Evolutionary conservation across 352 stramenopile species (phyloP), one percentile per base, ranked within the genome.

Genomic region (Phytopythium helicoides): DNA sequence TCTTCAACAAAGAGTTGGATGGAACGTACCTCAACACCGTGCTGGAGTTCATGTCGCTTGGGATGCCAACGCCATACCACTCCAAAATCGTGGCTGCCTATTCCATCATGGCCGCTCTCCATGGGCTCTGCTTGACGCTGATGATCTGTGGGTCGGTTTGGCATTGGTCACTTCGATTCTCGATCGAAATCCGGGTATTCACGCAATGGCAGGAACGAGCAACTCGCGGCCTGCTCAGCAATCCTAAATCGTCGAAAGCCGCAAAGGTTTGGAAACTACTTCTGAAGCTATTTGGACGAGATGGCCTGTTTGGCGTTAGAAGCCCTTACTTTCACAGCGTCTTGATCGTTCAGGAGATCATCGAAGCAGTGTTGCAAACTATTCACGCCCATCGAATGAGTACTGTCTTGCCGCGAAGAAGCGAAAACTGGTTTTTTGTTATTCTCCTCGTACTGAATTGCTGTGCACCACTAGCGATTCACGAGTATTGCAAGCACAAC

Each of bases 351-450:
- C 66, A 64, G 2, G 69, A 74, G 51, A 56, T 55, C 12, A 18
- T 70, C 0, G 62, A 67, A 40, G 67, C 60, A 3, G 28, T 62
- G 10, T 16, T 73, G 15, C 66, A 73, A 28, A 61, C 59, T 1
- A 45, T 40, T 23, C 59, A 79, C 38, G 63, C 62, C 16, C 60
- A 66, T 11, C 54, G 60, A 1, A 62, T 79, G 52, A 76, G 66
- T 36, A 26, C 23, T 16, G 54, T 66, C n/a, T 31, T 73, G 2
- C 60, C 63, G 14, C 52, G 56, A 23, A 19, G 57, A 3, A 65
- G 56, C 47, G 41, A 71, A 10, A 72, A 79, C 12, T 56, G 66
- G 6, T 64, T 74, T 10, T 73, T 68, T 36, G 66, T 71, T 1
- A 11, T 28, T 3, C 46, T 79, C 4, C 31, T 79, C 3, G 51